These are phyloP conservation scores for Fomitopsis betulina DNA, from an alignment of 1,284 basidiomycete species.

Conservation along the genomic window DNA sequence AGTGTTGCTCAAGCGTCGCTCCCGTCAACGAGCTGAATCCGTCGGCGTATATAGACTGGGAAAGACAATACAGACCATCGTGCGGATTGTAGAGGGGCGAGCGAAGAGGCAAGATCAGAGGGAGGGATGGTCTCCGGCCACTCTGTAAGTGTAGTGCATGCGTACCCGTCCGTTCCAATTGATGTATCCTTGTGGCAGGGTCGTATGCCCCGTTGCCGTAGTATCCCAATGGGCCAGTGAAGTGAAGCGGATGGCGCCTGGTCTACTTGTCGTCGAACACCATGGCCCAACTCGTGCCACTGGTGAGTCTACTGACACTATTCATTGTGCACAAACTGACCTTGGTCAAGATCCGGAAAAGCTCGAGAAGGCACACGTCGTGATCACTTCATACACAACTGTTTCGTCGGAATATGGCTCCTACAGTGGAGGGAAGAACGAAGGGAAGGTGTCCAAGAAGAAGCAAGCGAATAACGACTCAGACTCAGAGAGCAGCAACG, in stretches of 20 bases:
- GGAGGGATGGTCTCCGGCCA: conserved; percentile 67
- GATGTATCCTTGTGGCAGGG: conserved; percentile 37
- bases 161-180: not conserved
- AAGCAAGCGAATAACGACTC: conserved; percentile 36
- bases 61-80: conserved; percentile 90
- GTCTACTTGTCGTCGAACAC: conserved; percentile 73
- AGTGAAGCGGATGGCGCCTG: conserved; percentile 71
- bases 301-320: conserved; percentile 35
- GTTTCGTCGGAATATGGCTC: conserved; percentile 70
- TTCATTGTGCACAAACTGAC: not conserved
- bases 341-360: conserved; percentile 46
- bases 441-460: conserved; percentile 30
- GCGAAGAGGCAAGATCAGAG: conserved; percentile 64
- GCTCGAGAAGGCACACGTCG: conserved; percentile 67
- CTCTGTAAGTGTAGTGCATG: conserved; percentile 54
- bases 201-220: conserved; percentile 80
- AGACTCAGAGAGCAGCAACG: conserved; percentile 31
- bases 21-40: not conserved
- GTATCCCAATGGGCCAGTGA: conserved; percentile 92
- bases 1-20: conserved; percentile 9
- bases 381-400: conserved; percentile 82
- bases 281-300: conserved; percentile 74
- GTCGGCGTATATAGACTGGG: conserved; percentile 54
- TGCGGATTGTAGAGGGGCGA: conserved; percentile 76
- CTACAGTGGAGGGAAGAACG: conserved; percentile 46